Evolutionary conservation across 176 grass and related monocot species (phyloP).

Genomic region (Musa troglodytarum): DNA sequence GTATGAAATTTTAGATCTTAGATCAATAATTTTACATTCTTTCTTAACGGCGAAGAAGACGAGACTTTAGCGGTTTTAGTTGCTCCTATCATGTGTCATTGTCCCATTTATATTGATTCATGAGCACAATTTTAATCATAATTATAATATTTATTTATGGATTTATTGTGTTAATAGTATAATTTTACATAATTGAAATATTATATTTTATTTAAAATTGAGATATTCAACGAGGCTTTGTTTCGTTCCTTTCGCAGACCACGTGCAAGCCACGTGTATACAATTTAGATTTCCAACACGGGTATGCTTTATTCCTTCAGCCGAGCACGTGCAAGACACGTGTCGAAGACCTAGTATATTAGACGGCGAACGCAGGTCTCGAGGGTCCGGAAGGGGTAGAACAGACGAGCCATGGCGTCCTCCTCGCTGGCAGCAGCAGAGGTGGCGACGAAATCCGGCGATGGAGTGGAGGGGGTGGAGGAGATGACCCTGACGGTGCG

Average conservation of each 20-base stretch:
- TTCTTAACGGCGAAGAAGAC: too few relatives aligned
- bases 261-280: neutral
- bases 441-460: neutral
- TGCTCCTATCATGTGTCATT: too few relatives aligned
- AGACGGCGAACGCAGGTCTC: neutral
- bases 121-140: too few relatives aligned
- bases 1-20: too few relatives aligned
- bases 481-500: conserved; percentile 73
- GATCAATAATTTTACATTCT: too few relatives aligned
- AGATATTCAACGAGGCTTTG: neutral
- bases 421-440: conserved; percentile 14
- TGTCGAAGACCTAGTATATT: neutral
- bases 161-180: neutral
- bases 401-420: conserved; percentile 5
- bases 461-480: conserved; percentile 33
- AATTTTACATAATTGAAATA: neutral
- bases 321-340: neutral
- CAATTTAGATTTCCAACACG: neutral
- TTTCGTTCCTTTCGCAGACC: neutral
- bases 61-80: too few relatives aligned
- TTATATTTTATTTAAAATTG: neutral
- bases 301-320: neutral
- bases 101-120: too few relatives aligned
- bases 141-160: too few relatives aligned
- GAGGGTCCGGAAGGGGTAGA: neutral